Evolutionary conservation across 176 grass and related monocot genomes (phyloP).

Genomic region (Stipa capillata): DNA sequence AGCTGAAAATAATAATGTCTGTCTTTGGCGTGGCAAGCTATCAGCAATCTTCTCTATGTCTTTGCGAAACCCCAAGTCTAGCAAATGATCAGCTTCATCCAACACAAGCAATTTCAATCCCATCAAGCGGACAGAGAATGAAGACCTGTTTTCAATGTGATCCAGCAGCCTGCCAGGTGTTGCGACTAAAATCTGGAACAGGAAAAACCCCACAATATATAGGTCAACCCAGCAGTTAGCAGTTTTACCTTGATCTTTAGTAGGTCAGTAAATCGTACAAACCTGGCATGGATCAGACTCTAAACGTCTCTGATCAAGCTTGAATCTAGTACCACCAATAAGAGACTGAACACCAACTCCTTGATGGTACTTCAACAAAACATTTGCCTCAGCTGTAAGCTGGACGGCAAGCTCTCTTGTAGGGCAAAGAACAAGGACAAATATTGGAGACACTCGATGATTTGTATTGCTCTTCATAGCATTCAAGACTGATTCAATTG

Average conservation of each 20-base stretch:
- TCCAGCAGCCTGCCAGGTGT: slow-evolving; percentile 87
- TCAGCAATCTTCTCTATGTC: slow-evolving; percentile 97
- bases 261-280: slow-evolving; percentile 9
- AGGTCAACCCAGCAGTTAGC: slow-evolving; percentile 9
- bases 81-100: slow-evolving; percentile 97
- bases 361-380: slow-evolving; percentile 68
- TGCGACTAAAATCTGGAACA: slow-evolving; percentile 85
- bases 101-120: slow-evolving; percentile 91
- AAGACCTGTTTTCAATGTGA: slow-evolving; percentile 93
- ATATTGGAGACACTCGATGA: slow-evolving; percentile 68
- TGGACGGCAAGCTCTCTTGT: slow-evolving; percentile 93
- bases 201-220: neutral
- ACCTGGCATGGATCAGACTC: slow-evolving; percentile 92
- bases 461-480: slow-evolving; percentile 49
- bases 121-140: slow-evolving; percentile 91
- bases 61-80: slow-evolving; percentile 88
- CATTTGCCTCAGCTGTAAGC: slow-evolving; percentile 82
- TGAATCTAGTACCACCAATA: slow-evolving; percentile 83
- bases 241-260: slow-evolving; percentile 11
- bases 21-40: slow-evolving; percentile 85
- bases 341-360: slow-evolving; percentile 92
- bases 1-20: slow-evolving; percentile 81
- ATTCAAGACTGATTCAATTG: slow-evolving; percentile 96
- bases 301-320: slow-evolving; percentile 78
- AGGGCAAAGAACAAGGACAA: slow-evolving; percentile 67